Conservation (phyloP, 169 alveolate species). For the Eimeria brunetti region DNA sequence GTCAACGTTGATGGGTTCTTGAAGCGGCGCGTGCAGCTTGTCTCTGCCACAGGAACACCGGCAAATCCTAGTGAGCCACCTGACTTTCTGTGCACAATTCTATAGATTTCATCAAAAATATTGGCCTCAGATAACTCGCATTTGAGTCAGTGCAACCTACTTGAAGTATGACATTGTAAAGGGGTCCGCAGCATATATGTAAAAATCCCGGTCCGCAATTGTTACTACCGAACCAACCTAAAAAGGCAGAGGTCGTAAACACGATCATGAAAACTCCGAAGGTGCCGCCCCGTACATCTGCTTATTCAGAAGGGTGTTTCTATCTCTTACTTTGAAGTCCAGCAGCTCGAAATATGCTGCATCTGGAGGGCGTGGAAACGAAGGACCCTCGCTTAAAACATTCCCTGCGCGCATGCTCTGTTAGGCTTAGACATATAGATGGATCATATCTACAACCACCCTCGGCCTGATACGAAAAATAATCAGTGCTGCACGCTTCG, state of each 20-base stretch:
- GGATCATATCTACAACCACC: background rate
- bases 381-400: conserved; percentile 30
- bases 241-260: background rate
- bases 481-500: background rate
- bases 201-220: conserved; percentile 59
- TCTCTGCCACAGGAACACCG: conserved; percentile 8
- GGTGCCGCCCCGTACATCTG: background rate
- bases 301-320: background rate
- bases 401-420: conserved; percentile 1
- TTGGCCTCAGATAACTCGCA: background rate
- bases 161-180: conserved; percentile 30
- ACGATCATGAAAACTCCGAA: background rate
- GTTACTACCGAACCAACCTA: conserved; percentile 50
- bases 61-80: background rate
- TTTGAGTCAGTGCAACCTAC: background rate
- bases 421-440: background rate
- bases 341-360: background rate
- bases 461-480: background rate
- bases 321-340: conserved; percentile 29
- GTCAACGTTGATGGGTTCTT: conserved; percentile 36
- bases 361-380: conserved; percentile 24
- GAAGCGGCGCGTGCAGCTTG: background rate
- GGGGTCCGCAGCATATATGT: conserved; percentile 49
- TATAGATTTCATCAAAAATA: too few species aligned
- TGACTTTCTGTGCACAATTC: background rate